Percentiles rank a stretch among this genome's conserved stretches.
phyloP scores from a whole-genome alignment of 352 stramenopile species.

The Globisporangium heterothallicum region DNA sequence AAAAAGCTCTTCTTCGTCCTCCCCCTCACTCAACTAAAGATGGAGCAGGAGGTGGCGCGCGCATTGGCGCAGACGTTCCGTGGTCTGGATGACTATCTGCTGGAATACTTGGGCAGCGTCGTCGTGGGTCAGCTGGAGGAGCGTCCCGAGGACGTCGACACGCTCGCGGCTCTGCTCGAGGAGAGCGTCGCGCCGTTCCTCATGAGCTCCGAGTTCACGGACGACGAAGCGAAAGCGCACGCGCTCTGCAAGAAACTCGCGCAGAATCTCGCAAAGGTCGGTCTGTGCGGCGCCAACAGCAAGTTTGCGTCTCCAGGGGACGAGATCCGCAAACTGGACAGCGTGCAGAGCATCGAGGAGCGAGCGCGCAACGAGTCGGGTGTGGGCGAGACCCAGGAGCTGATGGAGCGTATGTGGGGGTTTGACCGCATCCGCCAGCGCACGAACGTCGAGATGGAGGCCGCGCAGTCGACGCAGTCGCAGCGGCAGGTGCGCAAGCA shows the following conservation, averaged over 20 bases:
- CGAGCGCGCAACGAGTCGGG: conserved; percentile 42
- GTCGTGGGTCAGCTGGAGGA: conserved; percentile 47
- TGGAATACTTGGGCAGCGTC: conserved; percentile 65
- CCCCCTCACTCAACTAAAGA: too few relatives aligned
- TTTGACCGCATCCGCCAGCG: conserved; percentile 81
- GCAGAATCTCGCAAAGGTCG: conserved; percentile 22
- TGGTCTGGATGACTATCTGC: conserved; percentile 59
- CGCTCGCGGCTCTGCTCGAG: conserved; percentile 35
- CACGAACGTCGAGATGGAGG: conserved; percentile 74
- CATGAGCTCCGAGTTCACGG: conserved; percentile 39
- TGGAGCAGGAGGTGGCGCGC: conserved; percentile 45
- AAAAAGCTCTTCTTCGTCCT: too few relatives aligned
- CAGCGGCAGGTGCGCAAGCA: conserved; percentile 78
- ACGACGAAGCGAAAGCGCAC: conserved; percentile 35
- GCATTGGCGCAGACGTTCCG: conserved; percentile 45
- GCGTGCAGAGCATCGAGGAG: conserved; percentile 70
- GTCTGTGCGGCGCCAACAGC: conserved; percentile 16
- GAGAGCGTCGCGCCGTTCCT: conserved; percentile 75
- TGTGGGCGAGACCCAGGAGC: conserved; percentile 46
- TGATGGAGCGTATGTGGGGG: conserved; percentile 82
- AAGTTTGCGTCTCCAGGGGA: conserved; percentile 8
- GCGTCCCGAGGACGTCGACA: conserved; percentile 21
- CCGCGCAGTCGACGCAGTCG: conserved; percentile 66
- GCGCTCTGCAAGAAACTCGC: conserved; percentile 40
- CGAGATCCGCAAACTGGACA: conserved; percentile 55